Evolutionary conservation across 192 early-diverging fungal genomes (phyloP).

Genomic region (Chytriomyces confervae): DNA sequence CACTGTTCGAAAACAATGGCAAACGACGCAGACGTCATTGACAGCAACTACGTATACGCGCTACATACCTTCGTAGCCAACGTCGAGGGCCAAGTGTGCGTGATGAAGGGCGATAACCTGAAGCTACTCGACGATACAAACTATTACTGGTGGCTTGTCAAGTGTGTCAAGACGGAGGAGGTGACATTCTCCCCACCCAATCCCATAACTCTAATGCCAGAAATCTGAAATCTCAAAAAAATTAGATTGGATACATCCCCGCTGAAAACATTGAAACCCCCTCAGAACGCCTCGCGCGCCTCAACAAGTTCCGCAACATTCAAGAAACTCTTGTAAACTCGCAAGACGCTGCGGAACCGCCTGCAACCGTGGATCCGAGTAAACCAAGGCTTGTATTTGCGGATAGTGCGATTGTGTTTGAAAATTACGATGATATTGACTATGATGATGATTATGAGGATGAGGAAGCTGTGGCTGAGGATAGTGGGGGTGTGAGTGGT

Average conservation of each 20-base stretch:
- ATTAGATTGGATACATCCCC: constrained; percentile 84
- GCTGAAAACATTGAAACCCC: constrained; percentile 91
- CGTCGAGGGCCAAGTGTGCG: constrained; percentile 83
- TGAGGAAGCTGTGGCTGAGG: constrained; percentile 11
- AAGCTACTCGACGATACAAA: constrained; percentile 83
- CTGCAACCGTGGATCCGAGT: constrained; percentile 28
- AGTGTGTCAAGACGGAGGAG: constrained; percentile 69
- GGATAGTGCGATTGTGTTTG: constrained; percentile 41
- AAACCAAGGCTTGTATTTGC: constrained; percentile 46
- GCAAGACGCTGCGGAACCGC: constrained; percentile 12
- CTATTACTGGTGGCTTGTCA: constrained; percentile 78
- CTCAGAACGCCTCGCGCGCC: constrained; percentile 75
- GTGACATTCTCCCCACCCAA: constrained; percentile 30
- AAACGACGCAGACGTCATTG: constrained; percentile 56
- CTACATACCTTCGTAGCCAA: constrained; percentile 85
- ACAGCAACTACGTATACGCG: constrained; percentile 81
- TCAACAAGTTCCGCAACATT: constrained; percentile 79
- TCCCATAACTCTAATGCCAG: no score
- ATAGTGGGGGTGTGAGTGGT: neutral
- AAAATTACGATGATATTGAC: constrained; percentile 50
- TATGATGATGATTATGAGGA: constrained; percentile 53
- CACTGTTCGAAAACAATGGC: no score
- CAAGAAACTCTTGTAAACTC: constrained; percentile 39
- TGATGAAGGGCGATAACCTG: constrained; percentile 77
- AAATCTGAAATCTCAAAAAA: neutral